Conservation (phyloP, 2,329 filamentous ascomycete genomes). For the Sporothrix variecibatus region DNA sequence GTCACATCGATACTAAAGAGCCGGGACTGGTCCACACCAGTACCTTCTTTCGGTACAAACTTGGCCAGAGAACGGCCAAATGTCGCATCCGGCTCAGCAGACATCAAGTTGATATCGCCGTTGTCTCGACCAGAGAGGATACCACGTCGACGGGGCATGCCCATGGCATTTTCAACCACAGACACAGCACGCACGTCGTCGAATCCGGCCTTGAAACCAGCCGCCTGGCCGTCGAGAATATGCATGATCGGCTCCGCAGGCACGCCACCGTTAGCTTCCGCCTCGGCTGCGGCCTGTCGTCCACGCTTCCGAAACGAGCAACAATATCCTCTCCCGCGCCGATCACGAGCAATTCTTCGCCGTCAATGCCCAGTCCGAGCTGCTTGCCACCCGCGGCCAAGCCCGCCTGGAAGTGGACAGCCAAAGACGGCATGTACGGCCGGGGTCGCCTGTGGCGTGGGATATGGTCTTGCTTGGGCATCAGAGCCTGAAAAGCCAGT, state of each 20-base stretch:
- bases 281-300: conserved; percentile 25
- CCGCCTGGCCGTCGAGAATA: conserved; percentile 41
- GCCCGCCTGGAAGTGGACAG: conserved; percentile 44
- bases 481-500: conserved; percentile 43
- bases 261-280: neutral
- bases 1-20: conserved; percentile 41
- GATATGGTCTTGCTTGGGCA: conserved; percentile 33
- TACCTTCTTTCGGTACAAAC: conserved; percentile 57
- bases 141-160: conserved; percentile 35
- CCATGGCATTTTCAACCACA: conserved; percentile 42
- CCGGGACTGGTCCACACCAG: conserved; percentile 54
- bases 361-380: conserved; percentile 25
- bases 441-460: conserved; percentile 39
- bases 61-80: conserved; percentile 26
- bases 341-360: conserved; percentile 51
- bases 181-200: conserved; percentile 54
- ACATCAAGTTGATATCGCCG: conserved; percentile 51
- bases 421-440: conserved; percentile 44
- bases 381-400: conserved; percentile 9
- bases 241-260: conserved; percentile 38
- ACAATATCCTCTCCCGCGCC: conserved; percentile 56
- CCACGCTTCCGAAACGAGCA: conserved; percentile 42
- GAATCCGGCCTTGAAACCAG: conserved; percentile 46
- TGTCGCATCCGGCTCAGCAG: conserved; percentile 38
- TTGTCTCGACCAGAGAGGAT: conserved; percentile 53